Base-by-base conservation (phyloP, 345 rosid genomes). In the Eucalyptus cloeziana region DNA sequence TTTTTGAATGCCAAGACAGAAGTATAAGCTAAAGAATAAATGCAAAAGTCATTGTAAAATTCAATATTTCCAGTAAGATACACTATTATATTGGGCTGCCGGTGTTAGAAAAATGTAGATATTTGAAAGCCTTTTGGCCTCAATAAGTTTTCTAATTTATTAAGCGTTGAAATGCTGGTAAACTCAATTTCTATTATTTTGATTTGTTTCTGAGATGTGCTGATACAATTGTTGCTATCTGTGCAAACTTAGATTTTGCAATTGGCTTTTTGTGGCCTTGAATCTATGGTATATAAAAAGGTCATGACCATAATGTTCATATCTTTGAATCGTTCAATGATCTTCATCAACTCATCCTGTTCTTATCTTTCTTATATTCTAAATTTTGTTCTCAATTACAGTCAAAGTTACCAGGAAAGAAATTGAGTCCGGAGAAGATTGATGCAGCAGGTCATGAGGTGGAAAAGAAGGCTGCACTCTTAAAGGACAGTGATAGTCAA, bases 321-420 rank as follows among this genome's bases (percentile, higher is more conserved):
- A 40, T 40, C 85, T 76, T 76, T 76, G 85, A 76, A 76, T 76
- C 8, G 5, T 40, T 10, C 47, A 40, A 76, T 22, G 47, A 40
- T 76, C 85, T 76, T 40, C 85, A 40, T 21, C 37, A 21, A 86
- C 62, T 86, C 24, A 64, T 7, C 69, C 4, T 87, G 86, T 56
- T 44, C 62, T 81, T 92, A 87, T 89, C 90, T 58, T 5, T 86
- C 45, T 49, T n/a, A 86, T 51, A 56, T 86, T 50, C 33, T 80
- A 47, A 44, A 21, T 87, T 86, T 33, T 33, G 49, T 16, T 87
- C 85, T 89, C 58, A 88, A 51, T 92, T 90, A 22, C 96, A 97
- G 99, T 89, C 95, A 87, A 94, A 91, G 91, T 89, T 93, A 86
- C 69, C 88, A 83, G 92, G 93, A 90, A 93, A 91, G 90, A 90